phyloP scores from a whole-genome alignment of 805 yeast genomes.

The Wickerhamiella hasegawae region DNA sequence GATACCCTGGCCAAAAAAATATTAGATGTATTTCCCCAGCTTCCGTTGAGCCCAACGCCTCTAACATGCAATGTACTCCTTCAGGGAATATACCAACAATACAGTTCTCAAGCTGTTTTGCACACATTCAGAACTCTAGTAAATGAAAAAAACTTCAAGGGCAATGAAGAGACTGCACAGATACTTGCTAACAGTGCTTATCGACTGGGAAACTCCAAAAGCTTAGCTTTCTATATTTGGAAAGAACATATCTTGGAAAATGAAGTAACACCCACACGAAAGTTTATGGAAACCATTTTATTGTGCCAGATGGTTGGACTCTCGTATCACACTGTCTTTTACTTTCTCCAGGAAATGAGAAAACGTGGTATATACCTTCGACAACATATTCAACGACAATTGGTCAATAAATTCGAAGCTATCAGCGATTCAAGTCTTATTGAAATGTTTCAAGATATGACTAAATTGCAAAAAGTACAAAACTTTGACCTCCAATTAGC shows the following conservation, averaged over 20 bases:
- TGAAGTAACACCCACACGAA: conserved; percentile 9
- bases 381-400: conserved; percentile 8
- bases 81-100: background rate
- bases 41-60: background rate
- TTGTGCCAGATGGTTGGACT: conserved; percentile 15
- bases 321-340: conserved; percentile 9
- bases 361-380: conserved; percentile 11
- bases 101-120: background rate
- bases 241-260: conserved; percentile 7
- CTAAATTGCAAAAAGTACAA: background rate
- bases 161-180: conserved; percentile 8
- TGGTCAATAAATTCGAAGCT: conserved; percentile 6
- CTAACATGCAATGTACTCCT: background rate
- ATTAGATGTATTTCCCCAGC: background rate
- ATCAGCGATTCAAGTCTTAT: conserved; percentile 5
- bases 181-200: conserved; percentile 15
- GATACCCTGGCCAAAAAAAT: background rate
- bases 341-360: conserved; percentile 16
- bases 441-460: conserved; percentile 2
- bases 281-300: conserved; percentile 16
- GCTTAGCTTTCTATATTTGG: conserved; percentile 15
- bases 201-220: conserved; percentile 19
- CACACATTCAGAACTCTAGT: background rate
- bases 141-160: background rate
- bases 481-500: conserved; percentile 6